A percentile compares a stretch with the other conserved stretches of the same genome.
These are phyloP conservation scores for Penicillium maclennaniae DNA, from an alignment of 495 filamentous ascomycete genomes.

Conservation along the genomic window DNA sequence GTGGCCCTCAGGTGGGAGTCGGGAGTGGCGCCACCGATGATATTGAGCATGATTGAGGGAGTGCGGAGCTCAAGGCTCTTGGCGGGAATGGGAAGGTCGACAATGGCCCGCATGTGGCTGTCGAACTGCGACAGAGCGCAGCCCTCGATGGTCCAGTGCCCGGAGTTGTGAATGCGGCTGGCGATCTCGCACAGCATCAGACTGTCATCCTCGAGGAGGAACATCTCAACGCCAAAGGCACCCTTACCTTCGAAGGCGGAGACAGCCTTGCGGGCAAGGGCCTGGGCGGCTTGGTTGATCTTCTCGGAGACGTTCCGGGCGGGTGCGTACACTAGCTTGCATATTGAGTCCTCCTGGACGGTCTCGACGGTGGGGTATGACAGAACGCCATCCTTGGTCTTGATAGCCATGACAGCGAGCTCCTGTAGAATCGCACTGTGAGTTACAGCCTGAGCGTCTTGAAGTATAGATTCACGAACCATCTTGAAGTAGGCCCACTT, in stretches of 20 bases:
- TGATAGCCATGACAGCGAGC: slow-evolving; percentile 90
- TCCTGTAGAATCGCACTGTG: slow-evolving; percentile 43
- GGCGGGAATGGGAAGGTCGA: slow-evolving; percentile 67
- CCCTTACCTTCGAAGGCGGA: slow-evolving; percentile 80
- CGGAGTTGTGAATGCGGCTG: slow-evolving; percentile 93
- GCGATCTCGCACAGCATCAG: slow-evolving; percentile 90
- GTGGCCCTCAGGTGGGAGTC: slow-evolving; percentile 69
- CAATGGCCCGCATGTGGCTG: slow-evolving; percentile 81
- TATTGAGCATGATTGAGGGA: slow-evolving; percentile 91
- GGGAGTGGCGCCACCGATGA: slow-evolving; percentile 71
- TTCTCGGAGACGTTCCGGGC: slow-evolving; percentile 64
- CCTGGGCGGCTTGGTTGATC: slow-evolving; percentile 62
- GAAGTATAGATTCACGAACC: slow-evolving; percentile 24
- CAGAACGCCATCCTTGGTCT: slow-evolving; percentile 73
- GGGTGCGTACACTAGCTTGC: slow-evolving; percentile 88
- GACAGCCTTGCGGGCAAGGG: slow-evolving; percentile 75
- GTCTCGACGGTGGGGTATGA: slow-evolving; percentile 93
- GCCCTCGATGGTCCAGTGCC: slow-evolving; percentile 95
- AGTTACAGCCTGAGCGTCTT: neutral
- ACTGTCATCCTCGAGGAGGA: slow-evolving; percentile 71
- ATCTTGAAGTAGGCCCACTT: slow-evolving; percentile 82
- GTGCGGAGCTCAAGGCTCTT: slow-evolving; percentile 57
- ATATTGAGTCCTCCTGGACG: slow-evolving; percentile 90
- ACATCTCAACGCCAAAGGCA: slow-evolving; percentile 96
- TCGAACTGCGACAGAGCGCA: slow-evolving; percentile 88